Evolutionary conservation across 495 filamentous ascomycete genomes (phyloP).

Genomic region (Talaromyces ruber): DNA sequence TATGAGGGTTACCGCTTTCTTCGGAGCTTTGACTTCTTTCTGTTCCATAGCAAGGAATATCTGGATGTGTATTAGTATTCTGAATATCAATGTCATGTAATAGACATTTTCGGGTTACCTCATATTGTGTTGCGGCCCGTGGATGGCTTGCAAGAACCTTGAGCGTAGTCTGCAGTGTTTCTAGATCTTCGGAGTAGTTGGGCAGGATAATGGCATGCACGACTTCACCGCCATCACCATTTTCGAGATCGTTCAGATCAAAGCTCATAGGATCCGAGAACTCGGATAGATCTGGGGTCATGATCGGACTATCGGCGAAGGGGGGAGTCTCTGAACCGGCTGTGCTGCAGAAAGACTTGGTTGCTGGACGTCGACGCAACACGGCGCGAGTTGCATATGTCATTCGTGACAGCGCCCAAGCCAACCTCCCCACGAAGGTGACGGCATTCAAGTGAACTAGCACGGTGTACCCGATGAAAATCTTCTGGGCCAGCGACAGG

Average conservation of each 20-base stretch:
- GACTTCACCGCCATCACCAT: constrained; percentile 21
- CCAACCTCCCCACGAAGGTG: constrained; percentile 23
- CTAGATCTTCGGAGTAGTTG: constrained; percentile 61
- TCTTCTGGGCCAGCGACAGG: constrained; percentile 17
- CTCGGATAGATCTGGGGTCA: not conserved
- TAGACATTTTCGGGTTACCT: constrained; percentile 39
- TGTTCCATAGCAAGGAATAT: constrained; percentile 66
- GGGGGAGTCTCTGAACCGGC: not conserved
- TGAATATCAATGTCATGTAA: constrained; percentile 4
- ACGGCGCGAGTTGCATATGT: constrained; percentile 14
- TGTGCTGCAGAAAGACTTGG: not conserved
- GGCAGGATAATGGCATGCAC: constrained; percentile 60
- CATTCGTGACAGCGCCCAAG: constrained; percentile 17
- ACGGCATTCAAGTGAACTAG: constrained; percentile 22
- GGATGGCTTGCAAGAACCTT: constrained; percentile 58
- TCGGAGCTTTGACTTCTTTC: constrained; percentile 42
- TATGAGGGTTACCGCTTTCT: constrained; percentile 46
- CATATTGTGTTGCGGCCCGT: constrained; percentile 52
- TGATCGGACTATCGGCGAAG: not conserved
- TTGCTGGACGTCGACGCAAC: constrained; percentile 15
- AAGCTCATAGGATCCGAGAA: not conserved
- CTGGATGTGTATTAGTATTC: constrained; percentile 24
- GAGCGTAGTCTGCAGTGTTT: constrained; percentile 54
- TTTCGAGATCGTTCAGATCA: constrained; percentile 4
- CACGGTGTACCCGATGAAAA: constrained; percentile 24